A percentile compares a stretch with the other conserved stretches of the same genome.
Evolutionary conservation across 768 basidiomycete genomes (phyloP).

Genomic region (Trametes cubensis): DNA sequence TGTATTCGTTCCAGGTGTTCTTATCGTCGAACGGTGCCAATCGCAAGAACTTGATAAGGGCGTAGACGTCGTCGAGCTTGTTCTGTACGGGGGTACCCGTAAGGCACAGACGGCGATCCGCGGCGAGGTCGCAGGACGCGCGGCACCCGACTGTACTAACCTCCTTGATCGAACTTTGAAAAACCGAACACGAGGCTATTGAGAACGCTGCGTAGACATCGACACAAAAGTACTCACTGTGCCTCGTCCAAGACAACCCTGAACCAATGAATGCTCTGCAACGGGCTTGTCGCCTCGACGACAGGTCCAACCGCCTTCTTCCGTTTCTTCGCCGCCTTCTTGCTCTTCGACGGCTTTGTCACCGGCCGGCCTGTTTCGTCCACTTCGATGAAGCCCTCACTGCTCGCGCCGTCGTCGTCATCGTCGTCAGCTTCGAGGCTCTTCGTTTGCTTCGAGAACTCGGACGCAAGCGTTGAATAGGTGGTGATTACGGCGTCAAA

Average conservation of each 20-base stretch:
- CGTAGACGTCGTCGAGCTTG: slow-evolving; percentile 97
- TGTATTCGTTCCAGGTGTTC: slow-evolving; percentile 88
- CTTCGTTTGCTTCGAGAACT: slow-evolving; percentile 87
- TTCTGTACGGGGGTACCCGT: slow-evolving; percentile 99
- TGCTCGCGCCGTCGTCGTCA: slow-evolving; percentile 64
- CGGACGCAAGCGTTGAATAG: slow-evolving; percentile 92
- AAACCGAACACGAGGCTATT: slow-evolving; percentile 13
- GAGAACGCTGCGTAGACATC: background rate
- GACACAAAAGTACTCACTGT: slow-evolving; percentile 64
- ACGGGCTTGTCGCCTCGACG: slow-evolving; percentile 65
- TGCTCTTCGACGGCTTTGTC: slow-evolving; percentile 60
- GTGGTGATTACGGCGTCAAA: slow-evolving; percentile 98
- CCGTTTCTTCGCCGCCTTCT: slow-evolving; percentile 74
- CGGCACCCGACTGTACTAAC: slow-evolving; percentile 91
- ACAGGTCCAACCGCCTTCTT: slow-evolving; percentile 41
- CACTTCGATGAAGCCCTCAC: slow-evolving; percentile 60
- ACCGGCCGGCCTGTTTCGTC: slow-evolving; percentile 71
- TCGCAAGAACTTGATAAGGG: slow-evolving; percentile 94
- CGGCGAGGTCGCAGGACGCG: slow-evolving; percentile 92
- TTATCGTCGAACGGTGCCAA: slow-evolving; percentile 93
- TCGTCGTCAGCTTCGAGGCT: slow-evolving; percentile 60
- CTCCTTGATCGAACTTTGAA: slow-evolving; percentile 89
- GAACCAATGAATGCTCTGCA: slow-evolving; percentile 98
- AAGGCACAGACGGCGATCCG: slow-evolving; percentile 89
- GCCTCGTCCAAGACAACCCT: slow-evolving; percentile 92